Evolutionary conservation across 2,329 filamentous ascomycete species (phyloP), one percentile per base, ranked within the genome.

Genomic region (Coniochaeta sp.): DNA sequence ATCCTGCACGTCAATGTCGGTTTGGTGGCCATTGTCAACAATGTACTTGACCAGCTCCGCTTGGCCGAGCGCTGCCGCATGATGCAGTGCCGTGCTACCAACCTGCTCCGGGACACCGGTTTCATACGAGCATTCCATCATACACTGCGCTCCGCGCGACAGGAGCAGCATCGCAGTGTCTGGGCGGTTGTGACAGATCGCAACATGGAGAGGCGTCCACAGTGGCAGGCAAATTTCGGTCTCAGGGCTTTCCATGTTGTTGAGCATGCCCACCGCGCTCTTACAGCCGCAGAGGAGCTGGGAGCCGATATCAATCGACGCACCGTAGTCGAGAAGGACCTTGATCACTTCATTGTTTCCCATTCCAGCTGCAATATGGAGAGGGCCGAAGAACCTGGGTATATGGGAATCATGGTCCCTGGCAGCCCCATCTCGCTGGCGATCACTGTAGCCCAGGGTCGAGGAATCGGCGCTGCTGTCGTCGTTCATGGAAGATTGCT

Each of bases 131-230:
- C 55, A 34, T 26, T 67, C 64, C 64, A 71, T 64, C 16, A 58
- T 36, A 6, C 57, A 57, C 7, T 63, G 62, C 11, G 68, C 67
- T 1, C 65, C 64, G 14, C 64, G 64, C 16, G 63, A 62, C 56
- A 71, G 59, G 24, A 71, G 64, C 1, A 69, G 59, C 47, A 64
- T 63, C 33, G 68, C 69, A 16, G 68, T 67, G 0, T 63, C 61
- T 6, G 58, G 24, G 28, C 61, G 65, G 8, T 56, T 60, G 54
- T 69, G 64, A 57, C 67, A 71, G 56, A 71, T 66, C 52, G 69
- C 67, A 47, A 64, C 43, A 60, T 71, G 69, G 12, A 71, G 64
- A 7, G 69, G 62, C 6, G 67, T 63, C 66, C 65, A 69, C 3
- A 14, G 19, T 19, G 50, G 57, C 2, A 26, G 33, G 19, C 31